Evolutionary conservation across 2,329 filamentous ascomycete species (phyloP), one percentile per base, ranked within the genome.

Genomic region (Aspergillus proliferans): DNA sequence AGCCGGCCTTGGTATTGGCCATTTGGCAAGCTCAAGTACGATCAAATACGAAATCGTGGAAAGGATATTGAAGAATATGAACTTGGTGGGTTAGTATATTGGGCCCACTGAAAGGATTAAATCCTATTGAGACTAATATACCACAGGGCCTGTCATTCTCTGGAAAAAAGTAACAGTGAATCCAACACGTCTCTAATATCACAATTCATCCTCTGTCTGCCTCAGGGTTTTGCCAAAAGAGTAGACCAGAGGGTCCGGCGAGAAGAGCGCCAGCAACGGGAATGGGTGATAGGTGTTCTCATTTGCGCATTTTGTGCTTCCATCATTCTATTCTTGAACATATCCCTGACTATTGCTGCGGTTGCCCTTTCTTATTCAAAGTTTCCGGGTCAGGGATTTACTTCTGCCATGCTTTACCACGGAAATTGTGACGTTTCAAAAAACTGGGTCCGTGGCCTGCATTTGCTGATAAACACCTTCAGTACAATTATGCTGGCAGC

Each of bases 381-480:
- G 5, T 9, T 6, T 9, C 6, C 9, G 7, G 12, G 10, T 1
- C 18, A 18, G 18, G n/a, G 15, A 12, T 46, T 46, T 22, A 14
- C 3, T 1, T 36, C 34, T 12, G 14, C 26, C 12, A 33, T 47
- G 4, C 14, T 54, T 10, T 52, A 49, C 24, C 12, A 45, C 4
- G 52, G 52, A 19, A 39, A 41, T 15, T 54, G 52, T 24, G n/a
- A n/a, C 8, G 12, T 21, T 6, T n/a, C 48, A 8, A 45, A 46
- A 24, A 6, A 22, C 6, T 58, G 51, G 49, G 28, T 47, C 8
- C 45, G 45, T 3, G 47, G 46, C 10, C 47, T 75, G 0, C 76
- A 80, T 58, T 57, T 80, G 14, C 48, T 71, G 2, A 74, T 80
- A 58, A 80, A 80, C 60, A 51, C 68, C 0, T 58, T 78, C 21